Conservation (phyloP, 345 rosid genomes). For the Citropsis articulata region DNA sequence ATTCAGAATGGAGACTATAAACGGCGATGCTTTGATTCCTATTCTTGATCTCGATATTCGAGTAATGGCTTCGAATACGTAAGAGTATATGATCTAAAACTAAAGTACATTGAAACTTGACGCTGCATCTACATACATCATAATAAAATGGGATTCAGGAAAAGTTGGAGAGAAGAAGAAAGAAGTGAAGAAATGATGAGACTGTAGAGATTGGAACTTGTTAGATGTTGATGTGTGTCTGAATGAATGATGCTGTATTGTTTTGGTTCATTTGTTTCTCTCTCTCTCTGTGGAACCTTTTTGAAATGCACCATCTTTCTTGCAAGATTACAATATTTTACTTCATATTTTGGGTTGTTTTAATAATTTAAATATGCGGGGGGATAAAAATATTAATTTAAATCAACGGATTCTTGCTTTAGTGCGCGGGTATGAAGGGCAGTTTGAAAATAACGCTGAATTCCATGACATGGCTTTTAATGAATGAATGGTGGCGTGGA, state of each 20-base stretch:
- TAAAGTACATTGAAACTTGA: not conserved
- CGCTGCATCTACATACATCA: not conserved
- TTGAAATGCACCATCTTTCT: slow-evolving; percentile 1
- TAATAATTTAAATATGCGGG: not conserved
- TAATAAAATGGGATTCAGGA: not conserved
- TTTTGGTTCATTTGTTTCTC: slow-evolving; percentile 4
- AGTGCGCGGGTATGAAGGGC: slow-evolving; percentile 66
- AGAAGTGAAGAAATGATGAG: not conserved
- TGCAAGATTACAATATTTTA: not conserved
- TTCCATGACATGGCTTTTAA: slow-evolving; percentile 38
- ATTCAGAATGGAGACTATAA: not conserved
- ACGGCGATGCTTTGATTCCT: not conserved
- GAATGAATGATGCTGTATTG: slow-evolving; percentile 7
- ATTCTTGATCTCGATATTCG: slow-evolving; percentile 13
- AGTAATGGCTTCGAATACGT: not conserved
- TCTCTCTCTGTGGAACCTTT: slow-evolving; percentile 5
- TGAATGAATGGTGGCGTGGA: slow-evolving; percentile 30
- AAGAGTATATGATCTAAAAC: slow-evolving; percentile 4
- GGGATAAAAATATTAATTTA: slow-evolving; percentile 13
- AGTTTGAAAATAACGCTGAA: slow-evolving; percentile 65
- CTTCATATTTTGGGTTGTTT: not conserved
- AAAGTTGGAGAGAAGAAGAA: not conserved
- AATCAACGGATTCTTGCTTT: slow-evolving; percentile 51
- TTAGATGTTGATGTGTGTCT: slow-evolving; percentile 1
- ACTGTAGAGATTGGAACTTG: slow-evolving; percentile 4